Evolutionary conservation across 108 stramenopile genomes (phyloP).

Genomic region (Cyclotella choctawhatcheeana): DNA sequence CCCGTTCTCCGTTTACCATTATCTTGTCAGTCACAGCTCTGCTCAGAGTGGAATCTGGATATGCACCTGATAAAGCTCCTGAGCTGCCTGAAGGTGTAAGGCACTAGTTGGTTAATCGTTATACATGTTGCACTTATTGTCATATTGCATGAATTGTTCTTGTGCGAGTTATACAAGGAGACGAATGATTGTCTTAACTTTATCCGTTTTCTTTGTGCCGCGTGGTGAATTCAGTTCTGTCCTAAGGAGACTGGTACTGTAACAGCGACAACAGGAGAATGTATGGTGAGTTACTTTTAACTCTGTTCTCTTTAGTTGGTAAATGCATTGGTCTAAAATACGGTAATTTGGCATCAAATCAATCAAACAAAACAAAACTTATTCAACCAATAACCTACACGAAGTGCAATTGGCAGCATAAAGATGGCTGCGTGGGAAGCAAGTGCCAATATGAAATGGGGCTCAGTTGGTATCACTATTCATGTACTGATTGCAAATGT

Average conservation of each 20-base stretch:
- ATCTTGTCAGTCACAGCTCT: not conserved
- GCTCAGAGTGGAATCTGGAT: not conserved
- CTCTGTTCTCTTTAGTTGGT: too few relatives aligned
- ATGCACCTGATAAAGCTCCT: slow-evolving; percentile 22
- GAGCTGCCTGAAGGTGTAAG: slow-evolving; percentile 22
- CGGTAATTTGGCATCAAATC: too few relatives aligned
- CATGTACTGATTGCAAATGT: slow-evolving; percentile 80
- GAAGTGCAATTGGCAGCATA: slow-evolving; percentile 88
- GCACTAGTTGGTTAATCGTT: too few relatives aligned
- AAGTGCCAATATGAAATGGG: slow-evolving; percentile 79
- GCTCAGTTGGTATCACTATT: slow-evolving; percentile 84
- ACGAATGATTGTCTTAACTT: too few relatives aligned
- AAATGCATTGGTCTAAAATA: too few relatives aligned
- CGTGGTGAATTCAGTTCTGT: slow-evolving; percentile 51
- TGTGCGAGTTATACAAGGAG: too few relatives aligned
- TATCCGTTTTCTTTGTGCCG: too few relatives aligned
- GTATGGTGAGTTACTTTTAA: too few relatives aligned
- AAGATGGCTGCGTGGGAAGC: slow-evolving; percentile 75
- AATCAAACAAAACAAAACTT: not conserved
- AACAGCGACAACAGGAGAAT: slow-evolving; percentile 83
- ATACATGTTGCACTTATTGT: too few relatives aligned
- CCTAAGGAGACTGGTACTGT: slow-evolving; percentile 70
- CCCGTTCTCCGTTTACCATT: not conserved
- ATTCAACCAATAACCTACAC: not conserved
- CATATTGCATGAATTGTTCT: too few relatives aligned